Evolutionary conservation across 345 rosid species (phyloP), one percentile per base, ranked within the genome.

Genomic region (Camelina hispida): DNA sequence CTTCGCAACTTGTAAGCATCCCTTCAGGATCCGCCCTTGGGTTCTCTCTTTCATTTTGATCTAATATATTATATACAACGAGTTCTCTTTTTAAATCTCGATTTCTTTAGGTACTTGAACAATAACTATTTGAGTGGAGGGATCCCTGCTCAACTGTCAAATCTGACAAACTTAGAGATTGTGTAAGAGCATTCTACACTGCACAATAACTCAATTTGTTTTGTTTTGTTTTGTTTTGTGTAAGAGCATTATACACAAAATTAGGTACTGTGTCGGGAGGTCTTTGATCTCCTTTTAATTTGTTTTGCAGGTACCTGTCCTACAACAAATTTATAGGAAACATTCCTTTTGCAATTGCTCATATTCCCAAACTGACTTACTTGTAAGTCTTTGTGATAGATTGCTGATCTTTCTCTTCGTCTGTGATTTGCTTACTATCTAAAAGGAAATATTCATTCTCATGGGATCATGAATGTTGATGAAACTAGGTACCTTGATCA

Each of bases 61-160:
- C n/a, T 14, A 14, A 43, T 14, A 14, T 43, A 9, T 44, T 1
- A 25, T 18, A 10, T 47, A 17, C 46, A 54, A 50, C 11, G 16
- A 6, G 47, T 65, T n/a, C 54, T 56, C 65, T n/a, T 68, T 28
- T 38, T 5, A 34, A 70, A 37, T 62, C 58, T 75, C 23, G 50
- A 59, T 7, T 54, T 43, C 40, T 6, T 71, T 75, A 94, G 97
- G 68, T 94, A 91, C 70, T 76, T 94, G 83, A 90, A 91, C 71
- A 90, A 91, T 73, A 94, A 94, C 76, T 94, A 90, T 74, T 82
- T 94, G 71, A 91, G 93, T 57, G 97, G 98, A 80, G 97, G 97
- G 32, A 84, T 94, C 65, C 98, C 98, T 40, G 87, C 96, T 28
- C 97, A 94, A 74, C 91, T 94, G 20, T 87, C 97, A 46, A 94